Base-by-base conservation (phyloP, 176 grass and related monocot genomes). In the Paspalum vaginatum region DNA sequence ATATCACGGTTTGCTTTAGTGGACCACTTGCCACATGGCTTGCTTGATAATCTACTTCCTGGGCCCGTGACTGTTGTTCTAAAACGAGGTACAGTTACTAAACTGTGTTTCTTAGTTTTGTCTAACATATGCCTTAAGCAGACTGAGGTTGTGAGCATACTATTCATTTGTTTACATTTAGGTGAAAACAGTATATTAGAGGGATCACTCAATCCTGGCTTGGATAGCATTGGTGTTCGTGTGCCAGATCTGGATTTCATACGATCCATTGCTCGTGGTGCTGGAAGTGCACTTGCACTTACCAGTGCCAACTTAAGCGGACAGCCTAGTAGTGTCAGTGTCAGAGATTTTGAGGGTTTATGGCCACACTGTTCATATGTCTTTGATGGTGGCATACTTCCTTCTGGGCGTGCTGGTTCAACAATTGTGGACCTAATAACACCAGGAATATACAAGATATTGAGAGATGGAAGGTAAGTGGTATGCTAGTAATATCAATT, bases 291-390 rank as follows among this genome's bases (percentile, higher is more conserved):
- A 57, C 79, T 99, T 75, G 90, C 96, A 44, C 92, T 99, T 78
- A 99, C 96, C 74, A 99, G 92, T 7, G 88, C 96, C 78, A 99
- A 99, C 64, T 65, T 93, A 79, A 95, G 92, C 4, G 96, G 96
- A 6, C 71, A 47, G 9, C 81, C 78, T 40, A 99, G 96, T 68
- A 99, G 92, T 48, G 90, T 95, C 50, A 80, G 62, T 2, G 56
- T 95, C 65, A 91, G 83, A 65, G 92, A 95, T 86, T 99, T 99
- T 15, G 78, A 91, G 68, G 79, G 88, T 75, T 84, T 95, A 14
- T 98, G 96, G 92, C 88, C 75, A 45, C 86, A 91, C 51, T 99
- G 96, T 72, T 71, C 90, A 59, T 94, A 82, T 88, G 90, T 95
- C 14, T 99, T 85, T 86, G 96, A 99, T 79, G 88, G 88, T 79